Base-by-base conservation (phyloP, 164 flowering plant genomes). In the Warburgia ugandensis region DNA sequence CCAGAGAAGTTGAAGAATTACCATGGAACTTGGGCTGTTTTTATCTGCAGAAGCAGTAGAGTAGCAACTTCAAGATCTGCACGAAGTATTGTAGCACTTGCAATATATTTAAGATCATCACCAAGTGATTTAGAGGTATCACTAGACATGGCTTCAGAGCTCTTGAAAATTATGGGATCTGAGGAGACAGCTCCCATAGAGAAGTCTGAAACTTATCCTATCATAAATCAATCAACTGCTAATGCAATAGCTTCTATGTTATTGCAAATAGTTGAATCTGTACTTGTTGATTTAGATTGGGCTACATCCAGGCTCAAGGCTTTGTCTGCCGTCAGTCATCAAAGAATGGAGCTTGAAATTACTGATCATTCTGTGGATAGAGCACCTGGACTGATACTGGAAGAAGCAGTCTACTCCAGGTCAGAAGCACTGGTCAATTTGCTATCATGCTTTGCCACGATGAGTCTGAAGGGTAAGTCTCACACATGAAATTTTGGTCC, bases 381-480 rank as follows among this genome's bases (percentile, higher is more conserved):
- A 53, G 32, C 59, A 44, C 59, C 73, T 38, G 71, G 48, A 30
- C 35, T 71, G 47, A 69, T 54, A 29, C 38, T 78, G 44, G 92
- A 85, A 67, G 88, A 81, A 59, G 61, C 63, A 30, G 62, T 86
- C 4, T 77, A 77, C 68, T 59, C 76, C 8, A 76, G 83, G 60
- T 64, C 78, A 50, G 84, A 81, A 73, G 81, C 73, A 48, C 65
- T 83, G 31, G 85, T 80, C 43, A 72, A 65, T 57, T 65, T 83
- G 16, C 38, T 85, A 43, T 76, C 97, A 21, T 70, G 45, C 48
- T 89, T 89, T 66, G 80, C 73, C 10, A 51, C 57, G 36, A 89
- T 81, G 86, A 75, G 40, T 61, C 74, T 89, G 9, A 83, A 78
- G 52, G 89, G 95, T 85, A 68, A 43, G 72, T n/a, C 45, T 50